Conservation (phyloP, 2,329 filamentous ascomycete species). For the Trichoderma guizhouense region DNA sequence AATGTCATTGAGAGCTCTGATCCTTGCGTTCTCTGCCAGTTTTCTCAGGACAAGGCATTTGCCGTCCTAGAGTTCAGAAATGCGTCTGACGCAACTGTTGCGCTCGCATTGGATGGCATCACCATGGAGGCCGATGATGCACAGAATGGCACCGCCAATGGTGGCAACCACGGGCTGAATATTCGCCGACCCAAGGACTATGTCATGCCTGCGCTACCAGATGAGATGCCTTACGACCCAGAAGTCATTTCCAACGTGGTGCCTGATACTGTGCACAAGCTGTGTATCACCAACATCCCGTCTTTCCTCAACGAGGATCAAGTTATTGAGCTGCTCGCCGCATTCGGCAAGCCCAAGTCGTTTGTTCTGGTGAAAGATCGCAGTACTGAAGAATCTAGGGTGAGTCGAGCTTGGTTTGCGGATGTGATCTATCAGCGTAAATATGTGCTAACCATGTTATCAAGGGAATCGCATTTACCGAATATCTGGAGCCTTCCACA, state of each 20-base stretch:
- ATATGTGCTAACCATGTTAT: constrained; percentile 28
- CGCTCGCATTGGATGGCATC: constrained; percentile 84
- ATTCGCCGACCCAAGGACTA: constrained; percentile 94
- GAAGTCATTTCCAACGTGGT: constrained; percentile 77
- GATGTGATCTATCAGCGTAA: neutral
- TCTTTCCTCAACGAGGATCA: constrained; percentile 86
- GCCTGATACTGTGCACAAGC: constrained; percentile 90
- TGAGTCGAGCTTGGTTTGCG: constrained; percentile 43
- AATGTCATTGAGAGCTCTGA: constrained; percentile 84
- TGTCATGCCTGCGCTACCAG: constrained; percentile 78
- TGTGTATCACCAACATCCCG: constrained; percentile 87
- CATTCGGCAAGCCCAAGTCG: constrained; percentile 89
- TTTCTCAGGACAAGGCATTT: constrained; percentile 75
- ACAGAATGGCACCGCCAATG: constrained; percentile 49
- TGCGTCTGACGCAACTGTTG: constrained; percentile 83
- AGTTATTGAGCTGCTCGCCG: constrained; percentile 81
- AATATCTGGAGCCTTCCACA: constrained; percentile 71
- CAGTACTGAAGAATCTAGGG: constrained; percentile 79
- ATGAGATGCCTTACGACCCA: constrained; percentile 70
- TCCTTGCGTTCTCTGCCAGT: constrained; percentile 78
- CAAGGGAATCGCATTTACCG: constrained; percentile 88
- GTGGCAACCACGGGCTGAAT: constrained; percentile 59
- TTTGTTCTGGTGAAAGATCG: constrained; percentile 87
- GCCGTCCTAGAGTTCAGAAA: constrained; percentile 89
- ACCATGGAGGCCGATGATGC: constrained; percentile 74